phyloP scores from a whole-genome alignment of 2,329 filamentous ascomycete genomes.

The Venturia oleaginea region DNA sequence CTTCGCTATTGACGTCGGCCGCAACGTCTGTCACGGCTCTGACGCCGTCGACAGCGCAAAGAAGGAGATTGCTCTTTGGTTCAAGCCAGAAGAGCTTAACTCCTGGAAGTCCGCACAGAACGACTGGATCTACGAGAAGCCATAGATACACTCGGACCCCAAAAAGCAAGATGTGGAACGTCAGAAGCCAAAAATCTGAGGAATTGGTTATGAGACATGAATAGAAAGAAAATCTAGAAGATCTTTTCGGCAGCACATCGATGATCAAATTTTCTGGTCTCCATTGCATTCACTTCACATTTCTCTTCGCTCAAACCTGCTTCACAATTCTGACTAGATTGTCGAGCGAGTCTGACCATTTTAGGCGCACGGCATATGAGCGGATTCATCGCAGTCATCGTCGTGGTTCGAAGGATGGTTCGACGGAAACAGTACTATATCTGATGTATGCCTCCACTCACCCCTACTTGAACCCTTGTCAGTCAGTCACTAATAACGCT shows the following conservation, averaged over 20 bases:
- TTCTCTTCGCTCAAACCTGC: no score
- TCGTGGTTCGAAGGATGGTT: background rate
- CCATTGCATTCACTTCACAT: no score
- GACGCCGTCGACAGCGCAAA: slow-evolving; percentile 97
- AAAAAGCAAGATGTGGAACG: background rate
- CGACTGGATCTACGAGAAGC: slow-evolving; percentile 97
- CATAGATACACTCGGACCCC: background rate
- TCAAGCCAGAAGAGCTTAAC: slow-evolving; percentile 79
- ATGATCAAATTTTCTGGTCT: background rate
- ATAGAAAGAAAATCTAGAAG: background rate
- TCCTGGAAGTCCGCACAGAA: slow-evolving; percentile 75
- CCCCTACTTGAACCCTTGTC: background rate
- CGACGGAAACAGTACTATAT: background rate
- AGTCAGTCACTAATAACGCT: background rate
- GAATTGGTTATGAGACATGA: background rate
- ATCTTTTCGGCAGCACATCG: background rate
- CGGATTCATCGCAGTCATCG: background rate
- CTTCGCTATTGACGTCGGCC: slow-evolving; percentile 80
- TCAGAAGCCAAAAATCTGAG: background rate
- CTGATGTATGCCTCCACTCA: no score
- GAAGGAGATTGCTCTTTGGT: slow-evolving; percentile 99
- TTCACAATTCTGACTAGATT: background rate
- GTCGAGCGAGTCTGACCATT: background rate
- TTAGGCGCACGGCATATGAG: background rate
- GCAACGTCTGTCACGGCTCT: slow-evolving; percentile 99